A percentile compares a stretch with the other conserved stretches of the same genome.
Evolutionary conservation across 2,329 filamentous ascomycete genomes (phyloP).

Genomic region (Pleurostoma richardsiae): DNA sequence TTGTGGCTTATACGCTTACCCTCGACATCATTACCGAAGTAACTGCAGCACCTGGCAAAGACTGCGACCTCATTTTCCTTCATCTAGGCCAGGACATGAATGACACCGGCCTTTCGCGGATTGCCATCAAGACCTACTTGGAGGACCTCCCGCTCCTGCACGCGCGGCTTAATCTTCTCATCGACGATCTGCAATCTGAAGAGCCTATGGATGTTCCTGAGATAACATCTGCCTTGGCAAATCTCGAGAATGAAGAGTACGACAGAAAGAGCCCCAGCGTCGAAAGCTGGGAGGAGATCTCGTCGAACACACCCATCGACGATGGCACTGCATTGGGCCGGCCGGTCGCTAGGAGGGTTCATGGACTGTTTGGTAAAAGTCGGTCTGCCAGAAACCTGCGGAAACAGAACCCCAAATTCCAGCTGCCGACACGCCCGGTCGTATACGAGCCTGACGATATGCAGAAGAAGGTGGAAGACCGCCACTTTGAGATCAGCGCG

Average conservation of each 20-base stretch:
- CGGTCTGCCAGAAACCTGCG: conserved; percentile 24
- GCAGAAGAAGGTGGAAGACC: conserved; percentile 68
- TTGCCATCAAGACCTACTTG: conserved; percentile 90
- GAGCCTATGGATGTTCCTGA: conserved; percentile 64
- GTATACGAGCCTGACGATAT: conserved; percentile 81
- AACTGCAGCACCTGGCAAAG: conserved; percentile 80
- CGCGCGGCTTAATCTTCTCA: conserved; percentile 75
- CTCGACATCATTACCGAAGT: conserved; percentile 80
- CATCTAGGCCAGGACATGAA: conserved; percentile 63
- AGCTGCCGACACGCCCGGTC: conserved; percentile 75
- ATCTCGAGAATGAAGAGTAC: conserved; percentile 62
- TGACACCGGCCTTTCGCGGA: conserved; percentile 61
- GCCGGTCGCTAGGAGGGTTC: conserved; percentile 23
- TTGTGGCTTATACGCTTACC: conserved; percentile 74
- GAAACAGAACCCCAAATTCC: conserved; percentile 62
- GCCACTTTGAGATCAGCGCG: conserved; percentile 83
- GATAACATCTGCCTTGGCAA: conserved; percentile 67
- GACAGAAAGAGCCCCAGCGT: conserved; percentile 64
- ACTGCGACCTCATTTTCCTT: conserved; percentile 89
- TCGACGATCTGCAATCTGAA: conserved; percentile 72
- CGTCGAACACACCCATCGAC: conserved; percentile 53
- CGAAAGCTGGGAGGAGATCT: conserved; percentile 89
- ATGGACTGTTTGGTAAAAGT: conserved; percentile 28
- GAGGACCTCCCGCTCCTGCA: conserved; percentile 82
- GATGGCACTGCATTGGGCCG: conserved; percentile 43